Percentiles rank a stretch among this genome's conserved stretches.
Conservation (phyloP, 257 asterid genomes). For the Scutellaria baicalensis region DNA sequence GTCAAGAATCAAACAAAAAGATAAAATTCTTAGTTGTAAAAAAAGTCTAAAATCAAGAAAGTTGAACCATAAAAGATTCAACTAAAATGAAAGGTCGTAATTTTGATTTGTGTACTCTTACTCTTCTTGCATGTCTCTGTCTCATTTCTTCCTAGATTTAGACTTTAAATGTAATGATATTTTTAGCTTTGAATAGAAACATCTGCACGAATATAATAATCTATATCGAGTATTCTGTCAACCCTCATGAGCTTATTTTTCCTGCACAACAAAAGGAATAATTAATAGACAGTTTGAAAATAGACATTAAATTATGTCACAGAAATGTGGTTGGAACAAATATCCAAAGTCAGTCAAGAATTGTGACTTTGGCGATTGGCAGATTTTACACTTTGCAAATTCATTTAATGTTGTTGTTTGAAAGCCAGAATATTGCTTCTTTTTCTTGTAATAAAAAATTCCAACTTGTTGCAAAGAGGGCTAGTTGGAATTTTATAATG, state of each 20-base stretch:
- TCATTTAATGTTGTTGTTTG: background rate
- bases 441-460: background rate
- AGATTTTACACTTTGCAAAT: background rate
- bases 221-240: background rate
- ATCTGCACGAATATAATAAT: background rate
- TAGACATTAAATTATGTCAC: conserved; percentile 6
- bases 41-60: conserved; percentile 1
- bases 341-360: background rate
- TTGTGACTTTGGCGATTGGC: conserved; percentile 8
- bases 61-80: background rate
- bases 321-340: conserved; percentile 9
- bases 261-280: background rate
- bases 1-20: background rate
- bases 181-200: background rate
- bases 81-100: background rate
- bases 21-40: background rate
- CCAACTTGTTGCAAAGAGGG: background rate
- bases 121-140: background rate
- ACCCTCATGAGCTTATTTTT: background rate
- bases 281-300: background rate
- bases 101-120: background rate
- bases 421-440: background rate
- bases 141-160: background rate
- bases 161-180: background rate
- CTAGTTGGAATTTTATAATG: background rate